Percentiles rank a stretch among this genome's conserved stretches.
These are phyloP conservation scores for Medicago ruthenica DNA, from an alignment of 306 rosid species.

Conservation along the genomic window DNA sequence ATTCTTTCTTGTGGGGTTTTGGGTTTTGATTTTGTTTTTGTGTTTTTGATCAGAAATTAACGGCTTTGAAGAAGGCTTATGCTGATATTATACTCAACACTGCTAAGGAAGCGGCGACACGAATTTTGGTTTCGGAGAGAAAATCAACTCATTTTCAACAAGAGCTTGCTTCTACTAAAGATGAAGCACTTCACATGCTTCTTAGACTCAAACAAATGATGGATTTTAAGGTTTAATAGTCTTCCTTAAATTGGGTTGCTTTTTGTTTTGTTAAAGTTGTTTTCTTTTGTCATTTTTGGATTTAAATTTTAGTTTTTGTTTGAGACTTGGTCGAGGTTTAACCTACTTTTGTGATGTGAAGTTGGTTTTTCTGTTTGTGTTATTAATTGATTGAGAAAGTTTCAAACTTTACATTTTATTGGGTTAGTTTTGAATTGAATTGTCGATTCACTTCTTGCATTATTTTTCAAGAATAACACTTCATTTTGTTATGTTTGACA, in stretches of 20 bases:
- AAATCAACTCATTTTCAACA: conserved; percentile 61
- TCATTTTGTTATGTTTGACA: conserved; percentile 1
- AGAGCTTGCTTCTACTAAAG: conserved; percentile 66
- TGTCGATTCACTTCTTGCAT: conserved; percentile 24
- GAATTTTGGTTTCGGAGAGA: conserved; percentile 75
- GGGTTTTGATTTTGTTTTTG: conserved; percentile 34
- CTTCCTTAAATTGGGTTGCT: conserved; percentile 32
- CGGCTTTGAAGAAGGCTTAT: conserved; percentile 83
- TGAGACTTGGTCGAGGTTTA: conserved; percentile 26
- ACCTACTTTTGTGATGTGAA: conserved; percentile 37
- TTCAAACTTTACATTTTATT: conserved; percentile 36
- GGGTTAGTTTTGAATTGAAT: conserved; percentile 27
- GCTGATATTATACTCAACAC: conserved; percentile 82
- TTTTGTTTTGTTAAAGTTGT: not conserved
- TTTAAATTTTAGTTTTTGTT: conserved; percentile 23
- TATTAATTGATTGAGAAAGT: conserved; percentile 30
- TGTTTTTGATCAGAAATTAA: conserved; percentile 65
- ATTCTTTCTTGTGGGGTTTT: not conserved
- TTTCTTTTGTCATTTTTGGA: conserved; percentile 17
- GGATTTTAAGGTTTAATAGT: conserved; percentile 70
- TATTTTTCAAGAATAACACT: not conserved
- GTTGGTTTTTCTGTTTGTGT: conserved; percentile 40
- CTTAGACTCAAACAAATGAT: conserved; percentile 73
- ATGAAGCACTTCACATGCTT: conserved; percentile 76
- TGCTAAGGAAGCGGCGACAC: conserved; percentile 85